phyloP scores from a whole-genome alignment of 805 yeast genomes.

The Zygotorulaspora chibaensis region DNA sequence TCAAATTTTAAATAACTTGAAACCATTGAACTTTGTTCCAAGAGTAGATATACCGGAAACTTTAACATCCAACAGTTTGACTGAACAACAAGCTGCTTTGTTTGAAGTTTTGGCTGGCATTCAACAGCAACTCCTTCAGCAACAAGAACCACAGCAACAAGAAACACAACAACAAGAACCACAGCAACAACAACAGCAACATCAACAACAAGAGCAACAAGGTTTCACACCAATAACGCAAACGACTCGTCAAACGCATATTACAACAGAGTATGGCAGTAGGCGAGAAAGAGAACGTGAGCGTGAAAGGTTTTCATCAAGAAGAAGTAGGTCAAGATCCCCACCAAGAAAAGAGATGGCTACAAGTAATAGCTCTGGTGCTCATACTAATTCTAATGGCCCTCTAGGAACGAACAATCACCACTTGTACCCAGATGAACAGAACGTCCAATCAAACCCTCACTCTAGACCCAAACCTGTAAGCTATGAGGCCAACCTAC shows the following conservation, averaged over 20 bases:
- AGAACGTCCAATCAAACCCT: slow-evolving; percentile 64
- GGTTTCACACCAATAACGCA: slow-evolving; percentile 7
- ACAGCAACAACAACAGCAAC: slow-evolving; percentile 10
- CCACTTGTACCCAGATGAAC: slow-evolving; percentile 45
- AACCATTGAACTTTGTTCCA: slow-evolving; percentile 19
- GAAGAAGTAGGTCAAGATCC: slow-evolving; percentile 52
- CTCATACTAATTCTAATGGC: slow-evolving; percentile 11
- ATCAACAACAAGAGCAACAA: slow-evolving; percentile 13
- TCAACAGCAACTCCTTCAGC: slow-evolving; percentile 31
- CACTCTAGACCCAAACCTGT: slow-evolving; percentile 75
- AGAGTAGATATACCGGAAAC: slow-evolving; percentile 21
- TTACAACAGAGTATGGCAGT: slow-evolving; percentile 31
- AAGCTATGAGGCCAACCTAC: slow-evolving; percentile 63
- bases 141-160: slow-evolving; percentile 11
- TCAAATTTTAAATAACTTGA: slow-evolving; percentile 30
- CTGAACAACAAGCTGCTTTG: slow-evolving; percentile 41
- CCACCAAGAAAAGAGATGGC: slow-evolving; percentile 33
- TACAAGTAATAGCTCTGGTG: slow-evolving; percentile 4
- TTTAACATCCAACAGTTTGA: slow-evolving; percentile 25
- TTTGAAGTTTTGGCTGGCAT: slow-evolving; percentile 37
- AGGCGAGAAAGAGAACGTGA: slow-evolving; percentile 35
- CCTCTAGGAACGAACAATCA: slow-evolving; percentile 30
- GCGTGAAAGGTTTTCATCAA: slow-evolving; percentile 27
- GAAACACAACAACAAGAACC: slow-evolving; percentile 14
- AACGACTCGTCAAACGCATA: slow-evolving; percentile 13